A percentile compares a stretch with the other conserved stretches of the same genome.
Conservation (phyloP, 768 basidiomycete genomes). For the Suillus fuscotomentosus region DNA sequence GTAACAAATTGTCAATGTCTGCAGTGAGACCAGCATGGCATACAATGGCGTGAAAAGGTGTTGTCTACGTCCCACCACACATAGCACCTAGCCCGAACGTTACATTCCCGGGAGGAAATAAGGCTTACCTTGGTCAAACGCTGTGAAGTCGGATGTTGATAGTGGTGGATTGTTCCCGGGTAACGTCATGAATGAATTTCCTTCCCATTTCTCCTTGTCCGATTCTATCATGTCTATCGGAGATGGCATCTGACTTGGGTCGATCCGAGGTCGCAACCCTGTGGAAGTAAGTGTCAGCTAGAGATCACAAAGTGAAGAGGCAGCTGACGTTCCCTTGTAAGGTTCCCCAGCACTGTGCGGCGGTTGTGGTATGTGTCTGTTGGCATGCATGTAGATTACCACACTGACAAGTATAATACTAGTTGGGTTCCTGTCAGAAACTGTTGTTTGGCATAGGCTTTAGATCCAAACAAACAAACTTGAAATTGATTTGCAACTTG, state of each 20-base stretch:
- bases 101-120: not conserved
- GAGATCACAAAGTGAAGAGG: not conserved
- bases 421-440: not conserved
- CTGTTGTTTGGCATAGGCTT: conserved; percentile 13
- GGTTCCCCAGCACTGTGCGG: conserved; percentile 57
- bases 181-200: conserved; percentile 64
- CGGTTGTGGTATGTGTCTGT: conserved; percentile 50
- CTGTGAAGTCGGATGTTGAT: conserved; percentile 82
- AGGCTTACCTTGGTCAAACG: conserved; percentile 83
- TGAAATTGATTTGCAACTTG: not conserved
- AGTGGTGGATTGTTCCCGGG: conserved; percentile 69
- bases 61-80: not conserved
- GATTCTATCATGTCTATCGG: conserved; percentile 75
- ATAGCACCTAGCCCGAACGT: not conserved
- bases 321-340: conserved; percentile 37
- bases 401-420: not conserved
- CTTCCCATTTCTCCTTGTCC: conserved; percentile 79
- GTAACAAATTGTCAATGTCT: not conserved
- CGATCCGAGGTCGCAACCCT: conserved; percentile 83
- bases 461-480: conserved; percentile 11
- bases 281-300: conserved; percentile 10
- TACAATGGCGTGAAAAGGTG: not conserved
- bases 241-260: conserved; percentile 90
- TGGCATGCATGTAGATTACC: not conserved
- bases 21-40: not conserved